Base-by-base conservation (phyloP, 2,329 filamentous ascomycete genomes). In the Xylaria arbuscula region DNA sequence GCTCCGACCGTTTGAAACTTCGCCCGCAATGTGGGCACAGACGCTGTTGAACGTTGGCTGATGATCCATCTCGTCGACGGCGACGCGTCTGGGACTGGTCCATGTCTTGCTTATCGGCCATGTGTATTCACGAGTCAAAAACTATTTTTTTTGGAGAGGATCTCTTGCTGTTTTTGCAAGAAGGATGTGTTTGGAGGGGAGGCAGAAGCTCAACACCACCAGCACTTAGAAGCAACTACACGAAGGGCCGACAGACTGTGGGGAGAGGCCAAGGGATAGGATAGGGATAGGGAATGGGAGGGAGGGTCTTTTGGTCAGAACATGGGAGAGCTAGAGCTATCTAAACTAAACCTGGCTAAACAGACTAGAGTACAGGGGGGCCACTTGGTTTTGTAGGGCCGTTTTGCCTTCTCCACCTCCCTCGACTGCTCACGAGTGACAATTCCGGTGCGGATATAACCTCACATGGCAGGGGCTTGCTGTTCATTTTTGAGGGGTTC, bases 1-100 rank as follows among this genome's bases (percentile, higher is more conserved):
- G 82, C 73, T 84, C 82, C 48, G 82, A 82, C 24, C 82, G 79
- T 73, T 83, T 83, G 77, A 84, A 84, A 55, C 75, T 78, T 54
- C 82, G 75, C 57, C 78, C 80, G 68, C 82, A 84, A 71, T 83
- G 81, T 58, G 80, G 75, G 62, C 82, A 84, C 34, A 76, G 67
- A 50, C 76, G 75, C 64, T 76, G 75, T 59, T 77, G 75, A 70
- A 71, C 72, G 51, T 70, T 73, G 48, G 74, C 73, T 9, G 75
- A 74, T 59, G 75, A 74, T 66, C 75, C 75, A 67, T 76, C 75
- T 70, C 76, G 76, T 67, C 76, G 74, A 67, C 74, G 74, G 56
- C 76, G 76, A 60, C 75, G 74, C 58, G 72, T 64, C 66, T 76
- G 76, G 59, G 73, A 72, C 70, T 74, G 74, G 66, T 77, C 74